phyloP scores from a whole-genome alignment of 225 moss, liverwort and hornwort species.

The Straminergon stramineum region DNA sequence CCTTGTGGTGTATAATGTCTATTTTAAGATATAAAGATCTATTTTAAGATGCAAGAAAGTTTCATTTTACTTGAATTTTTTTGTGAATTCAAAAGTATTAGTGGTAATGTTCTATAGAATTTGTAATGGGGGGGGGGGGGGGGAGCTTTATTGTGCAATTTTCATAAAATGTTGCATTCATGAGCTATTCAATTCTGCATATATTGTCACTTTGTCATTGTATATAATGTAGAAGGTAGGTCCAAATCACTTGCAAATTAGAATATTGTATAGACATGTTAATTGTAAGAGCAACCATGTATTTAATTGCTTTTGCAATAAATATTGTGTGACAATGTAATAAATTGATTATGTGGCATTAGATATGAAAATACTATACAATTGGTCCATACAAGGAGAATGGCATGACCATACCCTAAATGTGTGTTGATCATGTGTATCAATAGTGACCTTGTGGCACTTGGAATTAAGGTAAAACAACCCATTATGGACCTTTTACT shows the following conservation, averaged over 20 bases:
- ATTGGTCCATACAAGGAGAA: not conserved
- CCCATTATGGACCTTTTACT: too few relatives aligned
- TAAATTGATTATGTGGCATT: not conserved
- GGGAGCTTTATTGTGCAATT: not conserved
- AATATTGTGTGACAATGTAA: not conserved
- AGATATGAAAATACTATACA: not conserved
- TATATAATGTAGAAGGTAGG: not conserved
- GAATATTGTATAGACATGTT: not conserved
- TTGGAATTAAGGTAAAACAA: too few relatives aligned
- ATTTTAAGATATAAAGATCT: not conserved
- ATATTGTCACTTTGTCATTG: not conserved
- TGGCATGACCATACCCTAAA: not conserved
- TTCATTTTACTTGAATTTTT: not conserved
- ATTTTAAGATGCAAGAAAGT: not conserved
- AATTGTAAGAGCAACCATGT: not conserved
- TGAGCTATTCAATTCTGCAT: not conserved
- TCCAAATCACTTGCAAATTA: not conserved
- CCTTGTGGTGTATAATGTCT: fast-evolving
- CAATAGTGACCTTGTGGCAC: not conserved
- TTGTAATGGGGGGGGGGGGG: not conserved
- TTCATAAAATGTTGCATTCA: not conserved
- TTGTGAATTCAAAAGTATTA: not conserved
- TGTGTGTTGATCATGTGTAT: not conserved
- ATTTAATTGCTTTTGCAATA: not conserved
- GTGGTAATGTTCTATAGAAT: not conserved